Conservation (phyloP, 176 grass and related monocot species). For the Musa troglodytarum region DNA sequence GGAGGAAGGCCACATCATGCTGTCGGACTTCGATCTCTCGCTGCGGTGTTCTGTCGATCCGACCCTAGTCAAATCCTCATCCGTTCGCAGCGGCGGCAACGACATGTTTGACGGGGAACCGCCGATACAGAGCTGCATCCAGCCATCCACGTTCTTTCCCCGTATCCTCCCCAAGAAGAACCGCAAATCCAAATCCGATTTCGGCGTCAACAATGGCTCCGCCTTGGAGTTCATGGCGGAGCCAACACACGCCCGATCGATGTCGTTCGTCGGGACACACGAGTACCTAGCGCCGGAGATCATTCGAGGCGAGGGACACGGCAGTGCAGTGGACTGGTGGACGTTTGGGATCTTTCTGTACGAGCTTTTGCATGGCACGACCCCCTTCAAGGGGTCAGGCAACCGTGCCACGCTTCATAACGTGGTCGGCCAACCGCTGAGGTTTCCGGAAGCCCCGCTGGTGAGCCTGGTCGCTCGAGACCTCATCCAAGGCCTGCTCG, state of each 20-base stretch:
- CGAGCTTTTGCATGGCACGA: slow-evolving; percentile 65
- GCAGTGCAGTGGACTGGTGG: slow-evolving; percentile 93
- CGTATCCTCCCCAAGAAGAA: slow-evolving; percentile 39
- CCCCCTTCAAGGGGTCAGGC: slow-evolving; percentile 80
- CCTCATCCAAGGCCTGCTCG: slow-evolving; percentile 60
- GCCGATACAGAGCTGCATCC: slow-evolving; percentile 41
- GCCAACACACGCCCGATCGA: slow-evolving; percentile 58
- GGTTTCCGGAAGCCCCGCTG: slow-evolving; percentile 52
- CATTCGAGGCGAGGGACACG: slow-evolving; percentile 75
- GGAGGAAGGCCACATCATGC: slow-evolving; percentile 87
- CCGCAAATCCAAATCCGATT: slow-evolving; percentile 19
- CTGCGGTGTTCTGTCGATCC: slow-evolving; percentile 73
- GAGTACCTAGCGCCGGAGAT: slow-evolving; percentile 84
- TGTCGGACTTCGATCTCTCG: slow-evolving; percentile 84
- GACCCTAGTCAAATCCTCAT: slow-evolving; percentile 52
- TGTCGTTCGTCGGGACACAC: slow-evolving; percentile 84
- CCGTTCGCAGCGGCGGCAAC: slow-evolving; percentile 22
- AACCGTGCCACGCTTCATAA: slow-evolving; percentile 84
- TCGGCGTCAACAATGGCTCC: slow-evolving; percentile 18
- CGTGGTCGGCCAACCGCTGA: slow-evolving; percentile 74
- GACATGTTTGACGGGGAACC: slow-evolving; percentile 20
- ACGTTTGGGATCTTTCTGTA: slow-evolving; percentile 83
- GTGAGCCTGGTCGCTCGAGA: slow-evolving; percentile 54
- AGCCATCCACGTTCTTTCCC: slow-evolving; percentile 45
- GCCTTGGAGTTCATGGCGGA: slow-evolving; percentile 68